phyloP scores from a whole-genome alignment of 371 early-diverging fungal genomes.

The Apophysomyces trapeziformis region DNA sequence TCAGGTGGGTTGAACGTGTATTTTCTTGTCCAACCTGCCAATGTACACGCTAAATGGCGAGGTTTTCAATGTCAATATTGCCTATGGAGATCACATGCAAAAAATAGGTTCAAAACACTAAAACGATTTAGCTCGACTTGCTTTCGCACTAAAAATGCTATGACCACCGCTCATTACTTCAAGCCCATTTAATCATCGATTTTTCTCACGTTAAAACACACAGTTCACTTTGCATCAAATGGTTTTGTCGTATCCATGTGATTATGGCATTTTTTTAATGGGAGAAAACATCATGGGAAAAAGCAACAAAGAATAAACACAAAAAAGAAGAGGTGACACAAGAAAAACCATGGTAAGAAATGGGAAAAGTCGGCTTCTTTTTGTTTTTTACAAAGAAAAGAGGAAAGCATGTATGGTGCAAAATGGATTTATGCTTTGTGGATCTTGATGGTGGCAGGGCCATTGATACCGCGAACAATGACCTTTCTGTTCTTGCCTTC shows the following conservation, averaged over 20 bases:
- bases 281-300: too few species aligned
- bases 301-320: too few species aligned
- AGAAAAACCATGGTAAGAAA: conserved; percentile 2
- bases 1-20: too few species aligned
- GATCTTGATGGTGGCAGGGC: conserved; percentile 24
- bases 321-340: conserved; percentile 11
- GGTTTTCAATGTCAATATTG: neutral
- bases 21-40: too few species aligned
- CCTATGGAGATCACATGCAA: neutral
- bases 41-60: too few species aligned
- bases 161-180: neutral
- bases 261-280: too few species aligned
- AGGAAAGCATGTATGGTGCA: neutral
- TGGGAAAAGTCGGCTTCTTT: neutral
- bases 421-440: conserved; percentile 26
- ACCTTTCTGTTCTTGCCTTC: conserved; percentile 18
- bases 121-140: too few species aligned
- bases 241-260: too few species aligned
- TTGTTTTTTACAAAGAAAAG: neutral
- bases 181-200: too few species aligned
- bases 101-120: too few species aligned
- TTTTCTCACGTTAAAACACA: too few species aligned
- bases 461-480: conserved; percentile 9
- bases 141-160: neutral
- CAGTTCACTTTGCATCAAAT: too few species aligned